These are phyloP conservation scores for Puccinia triticina DNA, from an alignment of 1,284 basidiomycete genomes.

Conservation along the genomic window DNA sequence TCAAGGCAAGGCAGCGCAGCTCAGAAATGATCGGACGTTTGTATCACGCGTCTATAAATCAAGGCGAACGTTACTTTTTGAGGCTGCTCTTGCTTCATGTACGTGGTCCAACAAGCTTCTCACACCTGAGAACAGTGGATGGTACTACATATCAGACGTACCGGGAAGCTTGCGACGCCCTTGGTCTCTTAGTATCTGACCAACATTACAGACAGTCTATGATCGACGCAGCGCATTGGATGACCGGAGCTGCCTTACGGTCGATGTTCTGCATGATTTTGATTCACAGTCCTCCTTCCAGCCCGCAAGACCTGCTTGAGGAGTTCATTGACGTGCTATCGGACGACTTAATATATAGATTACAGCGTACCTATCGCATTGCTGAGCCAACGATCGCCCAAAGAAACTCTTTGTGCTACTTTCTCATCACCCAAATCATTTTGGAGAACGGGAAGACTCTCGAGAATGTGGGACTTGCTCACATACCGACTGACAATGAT, in stretches of 20 bases:
- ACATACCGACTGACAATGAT: too few species aligned
- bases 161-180: not conserved
- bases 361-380: not conserved
- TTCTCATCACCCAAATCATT: not conserved
- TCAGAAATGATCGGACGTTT: not conserved
- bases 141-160: not conserved
- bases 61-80: not conserved
- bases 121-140: not conserved
- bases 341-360: not conserved
- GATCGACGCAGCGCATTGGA: not conserved
- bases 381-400: not conserved
- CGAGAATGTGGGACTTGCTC: not conserved
- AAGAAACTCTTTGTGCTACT: not conserved
- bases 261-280: not conserved
- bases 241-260: not conserved
- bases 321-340: not conserved
- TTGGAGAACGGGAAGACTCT: not conserved
- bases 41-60: not conserved
- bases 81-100: slow-evolving; percentile 54
- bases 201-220: not conserved
- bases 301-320: not conserved
- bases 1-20: not conserved
- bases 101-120: not conserved
- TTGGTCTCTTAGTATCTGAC: not conserved
- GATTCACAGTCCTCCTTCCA: slow-evolving; percentile 1